These are phyloP conservation scores for Mallotus repandus DNA, from an alignment of 441 rosid genomes.

Conservation along the genomic window DNA sequence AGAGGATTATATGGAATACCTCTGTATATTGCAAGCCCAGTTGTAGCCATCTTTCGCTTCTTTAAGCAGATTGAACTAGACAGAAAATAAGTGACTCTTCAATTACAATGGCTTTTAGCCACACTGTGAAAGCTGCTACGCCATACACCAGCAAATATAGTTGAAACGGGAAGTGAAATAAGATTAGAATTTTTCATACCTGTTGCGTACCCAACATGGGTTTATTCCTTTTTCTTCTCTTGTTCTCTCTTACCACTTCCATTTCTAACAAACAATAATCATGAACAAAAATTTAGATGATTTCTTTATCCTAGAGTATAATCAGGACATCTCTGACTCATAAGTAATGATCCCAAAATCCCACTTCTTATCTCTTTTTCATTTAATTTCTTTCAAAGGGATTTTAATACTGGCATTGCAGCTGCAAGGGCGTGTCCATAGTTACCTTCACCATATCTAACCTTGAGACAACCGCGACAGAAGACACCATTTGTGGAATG, in stretches of 20 bases:
- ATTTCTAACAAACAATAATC: slow-evolving; percentile 27
- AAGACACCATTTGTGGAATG: slow-evolving; percentile 40
- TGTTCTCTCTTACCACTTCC: slow-evolving; percentile 40
- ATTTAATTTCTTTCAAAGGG: too few relatives aligned
- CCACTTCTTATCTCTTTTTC: too few relatives aligned
- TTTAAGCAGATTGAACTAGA: slow-evolving; percentile 38
- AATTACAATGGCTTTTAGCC: not conserved
- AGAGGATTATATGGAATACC: slow-evolving; percentile 14
- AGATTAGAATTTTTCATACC: slow-evolving; percentile 18
- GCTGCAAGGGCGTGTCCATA: not conserved
- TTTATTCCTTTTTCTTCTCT: slow-evolving; percentile 42
- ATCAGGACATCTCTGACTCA: too few relatives aligned
- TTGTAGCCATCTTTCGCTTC: slow-evolving; percentile 39
- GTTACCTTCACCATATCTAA: slow-evolving; percentile 52
- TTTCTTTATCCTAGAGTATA: too few relatives aligned
- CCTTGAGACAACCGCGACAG: slow-evolving; percentile 43
- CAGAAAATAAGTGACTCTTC: not conserved
- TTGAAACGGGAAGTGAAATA: not conserved
- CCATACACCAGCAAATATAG: too few relatives aligned
- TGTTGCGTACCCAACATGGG: slow-evolving; percentile 45
- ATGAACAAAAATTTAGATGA: not conserved
- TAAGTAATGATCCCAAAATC: not conserved
- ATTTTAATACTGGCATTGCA: not conserved
- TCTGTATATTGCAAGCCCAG: slow-evolving; percentile 36
- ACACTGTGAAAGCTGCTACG: not conserved